Evolutionary conservation across 345 rosid genomes (phyloP).

Genomic region (Litchi chinensis): DNA sequence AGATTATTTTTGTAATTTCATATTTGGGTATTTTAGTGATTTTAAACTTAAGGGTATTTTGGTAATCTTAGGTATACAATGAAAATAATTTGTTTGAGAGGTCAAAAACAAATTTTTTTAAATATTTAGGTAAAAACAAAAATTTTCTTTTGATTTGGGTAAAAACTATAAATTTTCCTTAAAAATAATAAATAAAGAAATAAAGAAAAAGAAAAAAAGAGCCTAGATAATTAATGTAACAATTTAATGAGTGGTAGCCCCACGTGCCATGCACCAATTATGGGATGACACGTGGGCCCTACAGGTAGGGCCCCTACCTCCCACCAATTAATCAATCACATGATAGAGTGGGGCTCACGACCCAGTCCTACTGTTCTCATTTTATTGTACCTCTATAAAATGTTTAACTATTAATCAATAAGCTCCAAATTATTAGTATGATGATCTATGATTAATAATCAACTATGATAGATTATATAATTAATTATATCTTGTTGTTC

Average conservation of each 20-base stretch:
- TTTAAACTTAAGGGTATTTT: no score
- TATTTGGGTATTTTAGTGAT: no score
- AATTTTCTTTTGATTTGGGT: no score
- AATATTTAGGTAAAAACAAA: no score
- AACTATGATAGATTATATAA: neutral
- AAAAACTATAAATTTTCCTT: no score
- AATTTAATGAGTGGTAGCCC: constrained; percentile 15
- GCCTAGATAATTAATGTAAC: neutral
- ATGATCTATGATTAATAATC: constrained; percentile 20
- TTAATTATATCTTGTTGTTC: constrained; percentile 3
- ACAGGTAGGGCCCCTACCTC: neutral
- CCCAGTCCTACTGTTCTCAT: constrained; percentile 3
- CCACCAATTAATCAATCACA: constrained; percentile 44
- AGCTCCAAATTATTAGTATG: constrained; percentile 30
- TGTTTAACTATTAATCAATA: constrained; percentile 15
- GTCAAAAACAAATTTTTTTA: no score
- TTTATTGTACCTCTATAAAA: neutral
- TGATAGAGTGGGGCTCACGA: constrained; percentile 16
- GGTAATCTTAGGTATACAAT: no score
- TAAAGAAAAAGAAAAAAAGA: neutral
- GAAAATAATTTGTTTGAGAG: no score
- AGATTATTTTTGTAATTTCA: no score
- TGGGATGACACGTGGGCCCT: constrained; percentile 14
- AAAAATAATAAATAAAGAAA: no score
- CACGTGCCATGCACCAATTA: constrained; percentile 35